Evolutionary conservation across 2,329 filamentous ascomycete genomes (phyloP).

Genomic region (Monosporascus sp.): DNA sequence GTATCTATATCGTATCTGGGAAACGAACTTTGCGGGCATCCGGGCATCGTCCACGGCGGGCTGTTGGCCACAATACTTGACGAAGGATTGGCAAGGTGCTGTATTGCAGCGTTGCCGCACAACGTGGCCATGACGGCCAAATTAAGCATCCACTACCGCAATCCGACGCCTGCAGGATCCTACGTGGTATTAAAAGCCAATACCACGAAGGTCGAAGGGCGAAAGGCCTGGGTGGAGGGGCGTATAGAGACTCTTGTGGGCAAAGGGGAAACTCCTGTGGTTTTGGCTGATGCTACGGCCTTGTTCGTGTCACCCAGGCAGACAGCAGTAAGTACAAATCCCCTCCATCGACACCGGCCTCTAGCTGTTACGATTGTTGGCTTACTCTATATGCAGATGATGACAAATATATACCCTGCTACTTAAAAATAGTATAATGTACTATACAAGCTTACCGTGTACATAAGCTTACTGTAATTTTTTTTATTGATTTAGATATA

Average conservation of each 20-base stretch:
- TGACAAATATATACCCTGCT: constrained; percentile 30
- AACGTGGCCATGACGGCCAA: constrained; percentile 83
- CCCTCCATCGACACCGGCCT: neutral
- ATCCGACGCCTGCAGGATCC: constrained; percentile 68
- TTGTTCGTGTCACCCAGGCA: constrained; percentile 86
- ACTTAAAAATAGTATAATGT: too few species aligned
- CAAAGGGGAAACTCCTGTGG: constrained; percentile 55
- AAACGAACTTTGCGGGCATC: constrained; percentile 77
- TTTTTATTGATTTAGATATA: too few species aligned
- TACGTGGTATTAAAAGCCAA: constrained; percentile 74
- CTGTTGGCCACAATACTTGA: constrained; percentile 89
- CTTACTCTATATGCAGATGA: constrained; percentile 19
- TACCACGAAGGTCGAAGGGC: constrained; percentile 80
- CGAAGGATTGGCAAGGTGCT: constrained; percentile 82
- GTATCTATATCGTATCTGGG: constrained; percentile 76
- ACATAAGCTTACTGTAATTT: too few species aligned
- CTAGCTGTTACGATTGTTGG: neutral
- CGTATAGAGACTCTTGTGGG: constrained; percentile 71
- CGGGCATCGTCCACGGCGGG: constrained; percentile 85
- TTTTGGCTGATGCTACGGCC: constrained; percentile 77
- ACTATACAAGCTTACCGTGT: too few species aligned
- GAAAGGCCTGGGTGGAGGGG: constrained; percentile 92
- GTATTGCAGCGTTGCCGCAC: constrained; percentile 82
- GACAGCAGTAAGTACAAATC: constrained; percentile 57
- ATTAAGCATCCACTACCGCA: constrained; percentile 76